Conservation (phyloP, 495 filamentous ascomycete genomes). For the Lasiosphaeria ovina region DNA sequence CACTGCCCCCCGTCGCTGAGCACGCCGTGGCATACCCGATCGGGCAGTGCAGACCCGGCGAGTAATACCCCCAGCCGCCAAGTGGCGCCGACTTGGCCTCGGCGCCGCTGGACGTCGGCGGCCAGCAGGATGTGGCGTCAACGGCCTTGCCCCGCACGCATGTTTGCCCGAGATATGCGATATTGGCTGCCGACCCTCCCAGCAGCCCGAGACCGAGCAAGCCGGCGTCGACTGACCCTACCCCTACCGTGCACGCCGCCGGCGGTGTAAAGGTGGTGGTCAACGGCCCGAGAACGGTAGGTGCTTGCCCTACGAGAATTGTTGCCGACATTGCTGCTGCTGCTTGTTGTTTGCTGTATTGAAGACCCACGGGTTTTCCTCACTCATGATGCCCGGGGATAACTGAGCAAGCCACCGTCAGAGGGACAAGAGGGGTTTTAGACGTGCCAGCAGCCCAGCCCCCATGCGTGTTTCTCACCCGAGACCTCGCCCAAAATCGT, state of each 20-base stretch:
- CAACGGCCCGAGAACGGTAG: constrained; percentile 34
- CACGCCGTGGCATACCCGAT: constrained; percentile 35
- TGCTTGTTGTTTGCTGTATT: not conserved
- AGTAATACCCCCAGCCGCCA: constrained; percentile 36
- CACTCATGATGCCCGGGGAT: not conserved
- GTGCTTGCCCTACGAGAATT: constrained; percentile 22
- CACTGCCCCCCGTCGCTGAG: constrained; percentile 31
- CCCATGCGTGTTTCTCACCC: not conserved
- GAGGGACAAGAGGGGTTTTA: not conserved
- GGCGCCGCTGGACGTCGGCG: constrained; percentile 24
- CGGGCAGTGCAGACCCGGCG: constrained; percentile 34
- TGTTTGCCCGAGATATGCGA: constrained; percentile 25
- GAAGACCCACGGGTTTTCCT: not conserved
- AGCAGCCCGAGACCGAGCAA: constrained; percentile 21
- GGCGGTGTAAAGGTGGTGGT: constrained; percentile 37
- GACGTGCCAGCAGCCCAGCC: not conserved
- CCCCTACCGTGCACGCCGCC: constrained; percentile 30
- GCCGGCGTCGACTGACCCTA: constrained; percentile 18
- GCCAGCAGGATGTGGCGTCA: constrained; percentile 36
- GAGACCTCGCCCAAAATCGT: not conserved
- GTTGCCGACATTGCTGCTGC: constrained; percentile 23
- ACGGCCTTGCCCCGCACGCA: constrained; percentile 19
- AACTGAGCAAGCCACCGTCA: not conserved
- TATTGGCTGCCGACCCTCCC: constrained; percentile 10
- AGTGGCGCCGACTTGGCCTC: constrained; percentile 14